Evolutionary conservation across 202 grass and related monocot species (phyloP), one percentile per base, ranked within the genome.

Genomic region (Carex arenaria): DNA sequence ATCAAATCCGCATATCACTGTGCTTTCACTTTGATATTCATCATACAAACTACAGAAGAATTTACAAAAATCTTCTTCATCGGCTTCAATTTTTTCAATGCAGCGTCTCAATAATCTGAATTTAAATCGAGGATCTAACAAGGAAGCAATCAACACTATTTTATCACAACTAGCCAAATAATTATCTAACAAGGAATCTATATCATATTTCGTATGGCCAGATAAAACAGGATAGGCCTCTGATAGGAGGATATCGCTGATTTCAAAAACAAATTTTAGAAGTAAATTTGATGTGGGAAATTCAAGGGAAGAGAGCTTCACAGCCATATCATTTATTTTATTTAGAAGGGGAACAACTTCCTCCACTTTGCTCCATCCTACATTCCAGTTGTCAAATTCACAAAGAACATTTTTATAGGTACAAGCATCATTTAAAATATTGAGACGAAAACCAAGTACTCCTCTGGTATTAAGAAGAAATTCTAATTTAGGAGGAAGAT

Each of bases 71-170:
- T 72, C 32, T 10, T 47, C 34, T 26, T 26, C 26, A 26, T 26
- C 26, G 26, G 26, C 26, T 26, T 26, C 26, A 32, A 32, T 32
- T 32, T 32, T 32, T 32, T 32, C 31, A 32, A 32, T 32, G 2
- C 3, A 72, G 43, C 68, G 38, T 1, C 23, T 3, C 8, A 3
- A 4, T 3, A 74, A 74, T 34, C 9, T 47, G 0, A 74, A 52
- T 74, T 74, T 74, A 5, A 74, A 74, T 5, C 42, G 14, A 47
- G 70, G 70, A 74, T 74, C 70, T 10, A 74, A 53, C 9, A 74
- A 18, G 5, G 70, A 74, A 52, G 70, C 70, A 74, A 53, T 49
- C 18, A 53, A 0, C 2, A 74, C 0, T 12, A 53, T 74, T 13
- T 51, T 13, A 30, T 19, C 1, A 43, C 38, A 72, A 19, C 68